phyloP scores from a whole-genome alignment of 2,329 filamentous ascomycete species.

The Fusarium sp. region DNA sequence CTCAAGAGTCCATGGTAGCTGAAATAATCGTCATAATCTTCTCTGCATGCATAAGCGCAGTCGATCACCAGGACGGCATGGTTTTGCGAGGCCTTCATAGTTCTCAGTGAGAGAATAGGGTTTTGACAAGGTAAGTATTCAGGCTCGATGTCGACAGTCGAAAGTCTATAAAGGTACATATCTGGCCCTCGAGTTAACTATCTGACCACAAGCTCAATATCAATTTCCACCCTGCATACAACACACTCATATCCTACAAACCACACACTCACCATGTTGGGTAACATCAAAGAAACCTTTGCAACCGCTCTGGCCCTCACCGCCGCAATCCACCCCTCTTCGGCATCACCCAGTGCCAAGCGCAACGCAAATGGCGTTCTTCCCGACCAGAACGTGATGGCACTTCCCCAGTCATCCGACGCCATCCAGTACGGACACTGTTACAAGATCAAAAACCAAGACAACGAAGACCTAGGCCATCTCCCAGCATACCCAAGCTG shows the following conservation, averaged over 20 bases:
- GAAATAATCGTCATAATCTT: rapidly evolving
- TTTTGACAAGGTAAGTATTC: rapidly evolving
- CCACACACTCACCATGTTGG: rapidly evolving
- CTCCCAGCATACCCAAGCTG: background rate
- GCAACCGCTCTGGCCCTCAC: background rate
- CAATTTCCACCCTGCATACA: background rate
- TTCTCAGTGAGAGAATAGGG: rapidly evolving
- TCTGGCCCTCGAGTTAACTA: rapidly evolving
- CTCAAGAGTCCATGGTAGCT: background rate
- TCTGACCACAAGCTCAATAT: no score
- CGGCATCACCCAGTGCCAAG: background rate
- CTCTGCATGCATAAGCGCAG: background rate
- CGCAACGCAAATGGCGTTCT: background rate
- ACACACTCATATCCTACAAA: rapidly evolving
- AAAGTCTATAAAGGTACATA: background rate
- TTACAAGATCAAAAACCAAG: background rate
- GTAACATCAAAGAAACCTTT: background rate
- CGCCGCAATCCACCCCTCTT: background rate
- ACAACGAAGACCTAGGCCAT: background rate
- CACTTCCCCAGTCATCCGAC: background rate
- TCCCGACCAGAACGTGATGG: background rate
- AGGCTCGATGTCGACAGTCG: rapidly evolving
- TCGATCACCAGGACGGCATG: rapidly evolving
- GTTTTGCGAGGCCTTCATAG: rapidly evolving
- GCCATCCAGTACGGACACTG: background rate